A percentile compares a stretch with the other conserved stretches of the same genome.
These are phyloP conservation scores for Thelonectria discophora DNA, from an alignment of 2,329 filamentous ascomycete genomes.

Conservation along the genomic window DNA sequence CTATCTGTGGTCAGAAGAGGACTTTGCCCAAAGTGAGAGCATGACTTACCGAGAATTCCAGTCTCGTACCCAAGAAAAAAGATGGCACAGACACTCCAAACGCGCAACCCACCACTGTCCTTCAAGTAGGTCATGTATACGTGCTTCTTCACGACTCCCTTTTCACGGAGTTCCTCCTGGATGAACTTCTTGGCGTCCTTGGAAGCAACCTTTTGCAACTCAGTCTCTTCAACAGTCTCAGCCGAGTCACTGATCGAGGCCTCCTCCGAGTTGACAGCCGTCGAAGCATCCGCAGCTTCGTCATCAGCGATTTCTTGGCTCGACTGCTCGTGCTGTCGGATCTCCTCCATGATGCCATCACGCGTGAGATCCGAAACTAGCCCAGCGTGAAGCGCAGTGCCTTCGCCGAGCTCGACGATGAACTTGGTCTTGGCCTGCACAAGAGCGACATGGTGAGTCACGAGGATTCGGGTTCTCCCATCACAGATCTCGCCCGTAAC, in stretches of 20 bases:
- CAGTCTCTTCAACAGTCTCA: constrained; percentile 49
- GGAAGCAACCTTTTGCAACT: constrained; percentile 59
- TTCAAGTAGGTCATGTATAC: constrained; percentile 75
- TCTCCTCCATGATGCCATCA: constrained; percentile 64
- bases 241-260: constrained; percentile 54
- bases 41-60: constrained; percentile 60
- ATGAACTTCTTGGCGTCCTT: constrained; percentile 74
- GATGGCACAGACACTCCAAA: constrained; percentile 65
- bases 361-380: constrained; percentile 70
- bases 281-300: constrained; percentile 52
- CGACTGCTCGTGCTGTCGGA: constrained; percentile 64
- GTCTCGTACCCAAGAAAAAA: constrained; percentile 65
- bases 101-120: constrained; percentile 69
- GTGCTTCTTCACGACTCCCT: constrained; percentile 71
- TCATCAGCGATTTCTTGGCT: constrained; percentile 58
- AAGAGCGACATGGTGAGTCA: constrained; percentile 81
- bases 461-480: constrained; percentile 78
- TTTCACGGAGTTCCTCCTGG: constrained; percentile 77
- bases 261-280: constrained; percentile 65
- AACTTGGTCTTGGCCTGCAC: constrained; percentile 77
- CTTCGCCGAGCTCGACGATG: constrained; percentile 76
- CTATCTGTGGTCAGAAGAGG: constrained; percentile 38
- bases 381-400: constrained; percentile 70
- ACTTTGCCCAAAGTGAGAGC: not conserved
- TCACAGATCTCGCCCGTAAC: constrained; percentile 74